Conservation (phyloP, 805 yeast species). For the Myxozyma neotropica region DNA sequence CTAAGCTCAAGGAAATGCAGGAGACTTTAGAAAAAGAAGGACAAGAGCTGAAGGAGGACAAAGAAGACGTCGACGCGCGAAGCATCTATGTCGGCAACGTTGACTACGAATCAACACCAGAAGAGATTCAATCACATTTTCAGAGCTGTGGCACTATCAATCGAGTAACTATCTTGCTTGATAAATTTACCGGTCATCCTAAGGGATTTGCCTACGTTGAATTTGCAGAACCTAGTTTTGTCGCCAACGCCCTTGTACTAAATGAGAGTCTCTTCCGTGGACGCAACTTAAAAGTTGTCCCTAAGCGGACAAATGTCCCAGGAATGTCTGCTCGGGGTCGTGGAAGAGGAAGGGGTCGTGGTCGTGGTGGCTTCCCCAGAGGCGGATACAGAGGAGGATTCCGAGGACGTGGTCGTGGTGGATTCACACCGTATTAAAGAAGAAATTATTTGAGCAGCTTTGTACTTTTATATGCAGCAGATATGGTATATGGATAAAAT, state of each 20-base stretch:
- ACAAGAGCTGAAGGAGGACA: slow-evolving; percentile 50
- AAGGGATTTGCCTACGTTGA: slow-evolving; percentile 84
- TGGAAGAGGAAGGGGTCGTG: slow-evolving; percentile 54
- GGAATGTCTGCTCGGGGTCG: slow-evolving; percentile 59
- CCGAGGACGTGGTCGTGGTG: slow-evolving; percentile 51
- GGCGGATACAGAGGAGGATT: slow-evolving; percentile 44
- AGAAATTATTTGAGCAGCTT: neutral
- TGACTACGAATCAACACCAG: slow-evolving; percentile 76
- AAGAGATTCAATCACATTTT: slow-evolving; percentile 76
- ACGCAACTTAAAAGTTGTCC: slow-evolving; percentile 69
- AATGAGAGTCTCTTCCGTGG: slow-evolving; percentile 70
- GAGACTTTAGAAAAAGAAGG: slow-evolving; percentile 50
- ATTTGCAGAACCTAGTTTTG: slow-evolving; percentile 68
- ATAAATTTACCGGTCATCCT: slow-evolving; percentile 77
- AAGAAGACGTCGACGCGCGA: slow-evolving; percentile 71
- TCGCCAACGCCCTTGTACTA: slow-evolving; percentile 63
- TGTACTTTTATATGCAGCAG: neutral
- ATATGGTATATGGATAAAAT: neutral
- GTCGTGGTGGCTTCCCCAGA: slow-evolving; percentile 38
- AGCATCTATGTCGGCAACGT: slow-evolving; percentile 84
- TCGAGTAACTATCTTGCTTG: slow-evolving; percentile 74
- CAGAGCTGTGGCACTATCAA: slow-evolving; percentile 70
- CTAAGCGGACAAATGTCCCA: slow-evolving; percentile 81
- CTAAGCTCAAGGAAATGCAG: slow-evolving; percentile 61
- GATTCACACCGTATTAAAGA: slow-evolving; percentile 49